These are phyloP conservation scores for Plectosphaerella sp. DNA, from an alignment of 2,329 filamentous ascomycete species.

Conservation along the genomic window DNA sequence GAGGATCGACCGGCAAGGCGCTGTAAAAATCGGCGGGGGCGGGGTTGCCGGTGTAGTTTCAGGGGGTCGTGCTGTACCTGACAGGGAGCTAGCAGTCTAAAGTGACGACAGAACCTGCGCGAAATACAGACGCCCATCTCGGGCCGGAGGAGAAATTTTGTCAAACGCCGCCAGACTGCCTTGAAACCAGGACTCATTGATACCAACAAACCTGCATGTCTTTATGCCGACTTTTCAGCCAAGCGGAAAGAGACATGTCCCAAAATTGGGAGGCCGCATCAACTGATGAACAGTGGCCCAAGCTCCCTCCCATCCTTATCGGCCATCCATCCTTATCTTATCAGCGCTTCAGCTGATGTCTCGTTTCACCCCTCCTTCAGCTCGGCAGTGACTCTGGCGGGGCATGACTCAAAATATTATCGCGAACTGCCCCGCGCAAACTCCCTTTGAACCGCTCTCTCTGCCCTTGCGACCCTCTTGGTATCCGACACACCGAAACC, in stretches of 20 bases:
- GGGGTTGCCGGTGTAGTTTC: not conserved
- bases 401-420: not conserved
- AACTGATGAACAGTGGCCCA: not conserved
- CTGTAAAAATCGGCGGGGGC: conserved; percentile 4
- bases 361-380: conserved; percentile 7
- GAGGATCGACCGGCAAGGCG: too few relatives aligned
- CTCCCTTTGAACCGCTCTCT: conserved; percentile 3
- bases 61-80: not conserved
- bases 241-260: conserved; percentile 1
- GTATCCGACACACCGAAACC: too few relatives aligned
- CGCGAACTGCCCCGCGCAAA: not conserved
- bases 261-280: not conserved
- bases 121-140: too few relatives aligned
- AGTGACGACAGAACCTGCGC: conserved; percentile 5
- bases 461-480: not conserved
- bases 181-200: too few relatives aligned
- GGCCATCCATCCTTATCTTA: not conserved
- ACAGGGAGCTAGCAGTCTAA: not conserved
- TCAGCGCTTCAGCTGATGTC: not conserved
- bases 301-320: conserved; percentile 1
- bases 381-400: not conserved
- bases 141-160: too few relatives aligned
- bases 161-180: too few relatives aligned
- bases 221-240: too few relatives aligned
- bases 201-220: too few relatives aligned